Conservation (phyloP, 805 yeast species). For the Debaryomyces prosopidis region DNA sequence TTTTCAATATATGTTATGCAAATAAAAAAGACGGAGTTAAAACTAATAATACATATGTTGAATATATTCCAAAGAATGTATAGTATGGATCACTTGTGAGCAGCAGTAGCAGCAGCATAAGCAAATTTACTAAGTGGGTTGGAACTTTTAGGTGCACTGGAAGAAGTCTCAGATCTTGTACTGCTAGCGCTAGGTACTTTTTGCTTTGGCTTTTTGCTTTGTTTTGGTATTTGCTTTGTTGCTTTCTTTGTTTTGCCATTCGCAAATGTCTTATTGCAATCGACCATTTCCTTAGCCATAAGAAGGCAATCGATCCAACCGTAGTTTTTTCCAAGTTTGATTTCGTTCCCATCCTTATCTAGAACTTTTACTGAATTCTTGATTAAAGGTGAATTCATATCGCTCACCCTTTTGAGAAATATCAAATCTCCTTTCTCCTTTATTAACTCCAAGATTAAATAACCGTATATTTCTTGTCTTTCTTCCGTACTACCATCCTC, state of each 20-base stretch:
- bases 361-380: slow-evolving; percentile 26
- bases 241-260: slow-evolving; percentile 11
- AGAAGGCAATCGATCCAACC: slow-evolving; percentile 73
- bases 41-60: not conserved
- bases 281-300: slow-evolving; percentile 57
- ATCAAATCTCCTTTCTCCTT: slow-evolving; percentile 55
- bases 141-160: not conserved
- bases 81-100: slow-evolving; percentile 6
- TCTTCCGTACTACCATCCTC: slow-evolving; percentile 14
- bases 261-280: slow-evolving; percentile 15
- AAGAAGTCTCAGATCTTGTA: not conserved
- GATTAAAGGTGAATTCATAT: slow-evolving; percentile 34
- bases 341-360: slow-evolving; percentile 30
- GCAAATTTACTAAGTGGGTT: slow-evolving; percentile 35
- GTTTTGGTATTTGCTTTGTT: slow-evolving; percentile 2
- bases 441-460: slow-evolving; percentile 61
- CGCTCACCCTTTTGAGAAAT: slow-evolving; percentile 43
- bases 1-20: not conserved
- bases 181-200: slow-evolving; percentile 3
- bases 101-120: slow-evolving; percentile 50
- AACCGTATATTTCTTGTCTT: slow-evolving; percentile 57
- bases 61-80: not conserved
- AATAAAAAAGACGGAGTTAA: not conserved
- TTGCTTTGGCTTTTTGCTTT: slow-evolving; percentile 3
- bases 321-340: slow-evolving; percentile 47